Percentiles rank a stretch among this genome's conserved stretches.
These are phyloP conservation scores for Boletellus emodensis DNA, from an alignment of 768 basidiomycete genomes.

Conservation along the genomic window DNA sequence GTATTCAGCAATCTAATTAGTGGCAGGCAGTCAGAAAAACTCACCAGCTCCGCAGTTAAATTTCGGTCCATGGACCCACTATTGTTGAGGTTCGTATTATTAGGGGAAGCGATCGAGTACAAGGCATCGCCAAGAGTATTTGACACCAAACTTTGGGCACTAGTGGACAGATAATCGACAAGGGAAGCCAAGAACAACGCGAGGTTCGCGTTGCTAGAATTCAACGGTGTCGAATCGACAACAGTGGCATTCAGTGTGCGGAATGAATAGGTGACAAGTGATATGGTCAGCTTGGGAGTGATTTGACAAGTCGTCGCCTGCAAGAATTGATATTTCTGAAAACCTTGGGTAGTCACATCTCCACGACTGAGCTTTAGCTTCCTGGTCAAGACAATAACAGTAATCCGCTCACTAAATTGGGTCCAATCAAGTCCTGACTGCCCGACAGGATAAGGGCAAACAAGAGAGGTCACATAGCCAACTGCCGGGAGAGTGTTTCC, in stretches of 20 bases:
- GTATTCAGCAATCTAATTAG: no score
- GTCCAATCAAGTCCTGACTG: not conserved
- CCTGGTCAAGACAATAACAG: not conserved
- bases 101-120: slow-evolving; percentile 2
- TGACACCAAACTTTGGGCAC: slow-evolving; percentile 9
- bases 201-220: not conserved
- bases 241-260: not conserved
- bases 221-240: not conserved
- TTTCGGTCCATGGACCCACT: no score
- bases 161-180: slow-evolving; percentile 3
- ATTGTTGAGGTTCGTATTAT: not conserved
- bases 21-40: not conserved
- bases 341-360: no score
- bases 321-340: slow-evolving; percentile 3
- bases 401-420: not conserved
- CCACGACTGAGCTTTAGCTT: not conserved
- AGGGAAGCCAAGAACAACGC: not conserved
- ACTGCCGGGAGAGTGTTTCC: no score
- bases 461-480: slow-evolving; percentile 2
- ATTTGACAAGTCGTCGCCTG: slow-evolving; percentile 8
- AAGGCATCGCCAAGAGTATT: slow-evolving; percentile 20
- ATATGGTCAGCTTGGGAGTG: slow-evolving; percentile 4
- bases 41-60: not conserved
- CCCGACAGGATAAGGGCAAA: slow-evolving; percentile 4
- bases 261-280: not conserved